phyloP scores from a whole-genome alignment of 2,329 filamentous ascomycete species.

The Blumeriella jaapii region DNA sequence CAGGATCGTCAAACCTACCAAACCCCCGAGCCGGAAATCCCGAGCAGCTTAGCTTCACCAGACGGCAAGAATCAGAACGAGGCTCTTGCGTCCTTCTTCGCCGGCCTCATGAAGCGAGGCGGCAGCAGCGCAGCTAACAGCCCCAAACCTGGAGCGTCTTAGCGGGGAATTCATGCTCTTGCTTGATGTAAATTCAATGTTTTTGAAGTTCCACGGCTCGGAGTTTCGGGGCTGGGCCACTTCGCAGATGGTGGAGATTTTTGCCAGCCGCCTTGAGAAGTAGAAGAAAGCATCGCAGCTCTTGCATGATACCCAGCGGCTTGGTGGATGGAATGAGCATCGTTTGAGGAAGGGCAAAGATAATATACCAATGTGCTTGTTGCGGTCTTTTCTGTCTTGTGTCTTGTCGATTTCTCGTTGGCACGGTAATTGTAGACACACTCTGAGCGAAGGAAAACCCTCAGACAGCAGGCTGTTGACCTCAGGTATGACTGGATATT shows the following conservation, averaged over 20 bases:
- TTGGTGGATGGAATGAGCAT: slow-evolving; percentile 11
- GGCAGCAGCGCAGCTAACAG: slow-evolving; percentile 23
- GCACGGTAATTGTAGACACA: too few species aligned
- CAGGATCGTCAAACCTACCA: slow-evolving; percentile 28
- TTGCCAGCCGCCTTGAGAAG: slow-evolving; percentile 7
- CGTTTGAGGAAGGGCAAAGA: background rate
- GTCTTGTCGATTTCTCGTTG: background rate
- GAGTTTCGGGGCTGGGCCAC: slow-evolving; percentile 9
- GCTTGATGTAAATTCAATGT: slow-evolving; percentile 1
- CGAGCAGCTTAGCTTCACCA: slow-evolving; percentile 19
- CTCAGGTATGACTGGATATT: too few species aligned
- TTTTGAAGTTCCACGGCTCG: slow-evolving; percentile 5
- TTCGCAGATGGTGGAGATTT: slow-evolving; percentile 8
- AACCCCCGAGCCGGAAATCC: slow-evolving; percentile 25
- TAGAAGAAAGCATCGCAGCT: too few species aligned
- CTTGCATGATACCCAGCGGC: slow-evolving; percentile 17
- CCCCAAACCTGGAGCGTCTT: slow-evolving; percentile 23
- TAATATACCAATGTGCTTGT: background rate
- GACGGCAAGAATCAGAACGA: slow-evolving; percentile 44
- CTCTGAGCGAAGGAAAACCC: too few species aligned
- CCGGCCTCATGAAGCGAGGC: slow-evolving; percentile 42
- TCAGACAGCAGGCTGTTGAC: too few species aligned
- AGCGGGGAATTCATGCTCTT: background rate
- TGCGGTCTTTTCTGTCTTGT: background rate
- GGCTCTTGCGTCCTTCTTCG: slow-evolving; percentile 48